Evolutionary conservation across 257 asterid species (phyloP), one percentile per base, ranked within the genome.

Genomic region (Solanum pinnatisectum): DNA sequence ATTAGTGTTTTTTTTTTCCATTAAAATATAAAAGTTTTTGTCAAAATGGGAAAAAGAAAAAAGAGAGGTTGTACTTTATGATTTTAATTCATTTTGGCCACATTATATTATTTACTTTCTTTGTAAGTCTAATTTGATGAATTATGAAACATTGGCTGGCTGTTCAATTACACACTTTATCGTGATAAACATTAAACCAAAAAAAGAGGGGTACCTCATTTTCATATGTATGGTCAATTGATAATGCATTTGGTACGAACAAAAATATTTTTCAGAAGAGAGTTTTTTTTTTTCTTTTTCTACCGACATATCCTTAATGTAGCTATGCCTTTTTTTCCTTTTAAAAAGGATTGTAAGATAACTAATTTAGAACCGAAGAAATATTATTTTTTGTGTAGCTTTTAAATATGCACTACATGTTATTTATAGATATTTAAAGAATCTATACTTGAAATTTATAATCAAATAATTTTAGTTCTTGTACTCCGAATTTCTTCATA

Each of bases 401-500:
- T 65, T 68, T 5, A 68, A 13, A 68, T 27, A 68, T 68, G 4
- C 15, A 2, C 8, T 15, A 68, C 0, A 68, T 25, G 20, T 68
- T 68, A 12, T 25, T 10, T 27, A 12, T 11, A 10, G 10, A 27
- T 68, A 68, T 25, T 68, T 68, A 6, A 25, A 27, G 10, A 67
- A 68, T 13, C 2, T 13, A 27, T 27, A 68, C 15, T 68, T 13
- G 1, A 27, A 68, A 52, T 68, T 27, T 68, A 27, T 68, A 13
- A 13, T 67, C 0, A 67, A 67, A 25, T 15, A 14, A 49, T 25
- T 67, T 27, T 5, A 65, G 0, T 8, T 63, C 27, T 23, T 23
- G 30, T 23, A 6, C 2, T 27, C 1, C 5, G 0, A 13, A 68
- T 13, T 6, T 0, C 9, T 68, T 6, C 11, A 0, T 16, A 14